Evolutionary conservation across 352 stramenopile species (phyloP).

Genomic region (Globisporangium ultimum): DNA sequence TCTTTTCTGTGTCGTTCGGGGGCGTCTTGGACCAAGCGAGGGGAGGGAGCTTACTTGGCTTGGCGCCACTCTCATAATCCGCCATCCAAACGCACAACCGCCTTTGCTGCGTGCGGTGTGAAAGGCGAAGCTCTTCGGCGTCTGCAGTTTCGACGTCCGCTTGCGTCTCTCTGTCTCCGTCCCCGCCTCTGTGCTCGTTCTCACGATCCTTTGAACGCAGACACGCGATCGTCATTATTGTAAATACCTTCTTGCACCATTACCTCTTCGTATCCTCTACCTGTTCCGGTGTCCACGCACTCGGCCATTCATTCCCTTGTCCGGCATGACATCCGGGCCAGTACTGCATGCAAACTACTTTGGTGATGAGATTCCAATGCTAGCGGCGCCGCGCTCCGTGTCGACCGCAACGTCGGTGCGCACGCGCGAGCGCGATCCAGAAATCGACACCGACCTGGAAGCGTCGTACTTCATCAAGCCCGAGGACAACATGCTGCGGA

Average conservation of each 20-base stretch:
- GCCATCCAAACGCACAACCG: neutral
- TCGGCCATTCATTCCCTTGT: neutral
- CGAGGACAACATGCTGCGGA: constrained; percentile 11
- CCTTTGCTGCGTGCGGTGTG: neutral
- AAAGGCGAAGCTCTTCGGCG: neutral
- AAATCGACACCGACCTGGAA: constrained; percentile 14
- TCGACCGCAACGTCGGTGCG: constrained; percentile 8
- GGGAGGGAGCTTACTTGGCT: too few relatives aligned
- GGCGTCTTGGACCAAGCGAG: too few relatives aligned
- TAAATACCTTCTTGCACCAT: neutral
- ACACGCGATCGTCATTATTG: neutral
- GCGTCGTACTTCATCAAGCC: constrained; percentile 15
- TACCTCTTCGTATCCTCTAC: neutral
- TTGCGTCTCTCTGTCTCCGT: neutral
- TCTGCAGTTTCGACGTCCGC: neutral
- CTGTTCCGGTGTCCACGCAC: neutral
- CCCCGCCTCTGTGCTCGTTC: too few relatives aligned
- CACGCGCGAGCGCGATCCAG: constrained; percentile 10
- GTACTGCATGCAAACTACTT: constrained; percentile 11
- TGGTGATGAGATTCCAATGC: constrained; percentile 7
- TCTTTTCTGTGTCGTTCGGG: too few relatives aligned
- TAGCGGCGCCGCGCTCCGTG: constrained; percentile 7
- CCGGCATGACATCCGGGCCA: constrained; percentile 7
- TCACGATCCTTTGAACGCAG: too few relatives aligned
- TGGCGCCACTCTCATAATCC: too few relatives aligned